Conservation (phyloP, 257 asterid species). For the Catharanthus roseus region DNA sequence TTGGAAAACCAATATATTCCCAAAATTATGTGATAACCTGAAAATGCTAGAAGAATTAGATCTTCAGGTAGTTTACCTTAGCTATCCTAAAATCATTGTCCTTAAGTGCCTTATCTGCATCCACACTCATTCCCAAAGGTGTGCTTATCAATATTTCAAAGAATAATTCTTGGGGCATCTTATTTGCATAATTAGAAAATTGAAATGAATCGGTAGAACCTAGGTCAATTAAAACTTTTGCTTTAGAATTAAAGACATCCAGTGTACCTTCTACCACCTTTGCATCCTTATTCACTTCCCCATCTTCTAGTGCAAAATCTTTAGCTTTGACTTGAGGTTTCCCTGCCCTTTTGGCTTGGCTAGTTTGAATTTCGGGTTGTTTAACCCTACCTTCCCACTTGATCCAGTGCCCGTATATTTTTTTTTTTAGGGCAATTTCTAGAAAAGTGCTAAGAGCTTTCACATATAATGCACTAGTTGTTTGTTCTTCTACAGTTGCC, state of each 20-base stretch:
- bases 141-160: too few relatives aligned
- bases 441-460: background rate
- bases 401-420: background rate
- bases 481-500: background rate
- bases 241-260: background rate
- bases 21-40: too few relatives aligned
- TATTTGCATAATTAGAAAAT: too few relatives aligned
- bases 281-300: background rate
- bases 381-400: background rate
- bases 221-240: background rate
- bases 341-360: background rate
- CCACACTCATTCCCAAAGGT: too few relatives aligned
- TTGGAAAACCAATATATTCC: too few relatives aligned
- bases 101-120: too few relatives aligned
- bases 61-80: too few relatives aligned
- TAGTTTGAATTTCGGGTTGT: background rate
- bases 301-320: background rate
- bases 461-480: background rate
- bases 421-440: background rate
- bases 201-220: background rate
- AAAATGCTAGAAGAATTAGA: too few relatives aligned
- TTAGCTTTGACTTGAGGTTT: too few relatives aligned
- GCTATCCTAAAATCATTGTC: too few relatives aligned
- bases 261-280: background rate
- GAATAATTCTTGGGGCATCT: too few relatives aligned